These are phyloP conservation scores for Favolaschia claudopus DNA, from an alignment of 768 basidiomycete species.

Conservation along the genomic window DNA sequence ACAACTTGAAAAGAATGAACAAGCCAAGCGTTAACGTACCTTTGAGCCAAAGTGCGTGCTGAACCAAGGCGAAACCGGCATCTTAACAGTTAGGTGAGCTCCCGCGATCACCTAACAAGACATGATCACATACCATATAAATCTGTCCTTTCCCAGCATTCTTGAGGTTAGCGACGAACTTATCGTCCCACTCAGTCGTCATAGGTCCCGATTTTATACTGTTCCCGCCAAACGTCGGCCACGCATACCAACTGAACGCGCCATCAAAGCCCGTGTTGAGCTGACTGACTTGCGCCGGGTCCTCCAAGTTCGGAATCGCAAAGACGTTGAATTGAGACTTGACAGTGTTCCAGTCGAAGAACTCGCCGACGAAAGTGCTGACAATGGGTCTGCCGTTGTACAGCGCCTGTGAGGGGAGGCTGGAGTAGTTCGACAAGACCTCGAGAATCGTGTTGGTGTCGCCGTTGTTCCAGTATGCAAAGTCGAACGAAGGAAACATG, in stretches of 20 bases:
- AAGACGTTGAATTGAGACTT: conserved; percentile 25
- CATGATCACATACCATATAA: conserved; percentile 5
- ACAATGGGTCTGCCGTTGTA: conserved; percentile 46
- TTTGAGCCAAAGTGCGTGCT: conserved; percentile 21
- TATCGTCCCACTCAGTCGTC: conserved; percentile 11
- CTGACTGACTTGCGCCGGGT: conserved; percentile 24
- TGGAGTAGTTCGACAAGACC: conserved; percentile 45
- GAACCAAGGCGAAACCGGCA: conserved; percentile 50
- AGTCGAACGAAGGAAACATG: conserved; percentile 43
- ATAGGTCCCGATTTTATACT: conserved; percentile 16
- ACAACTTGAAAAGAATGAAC: no score
- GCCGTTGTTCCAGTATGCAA: conserved; percentile 40
- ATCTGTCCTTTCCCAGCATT: conserved; percentile 19
- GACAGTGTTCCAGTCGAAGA: conserved; percentile 42
- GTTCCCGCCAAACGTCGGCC: conserved; percentile 28
- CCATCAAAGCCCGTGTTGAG: conserved; percentile 33
- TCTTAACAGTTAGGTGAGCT: background rate
- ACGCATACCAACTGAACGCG: conserved; percentile 39
- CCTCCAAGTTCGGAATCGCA: conserved; percentile 35
- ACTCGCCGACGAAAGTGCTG: conserved; percentile 54
- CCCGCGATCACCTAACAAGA: background rate
- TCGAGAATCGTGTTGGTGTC: conserved; percentile 38
- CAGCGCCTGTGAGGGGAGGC: conserved; percentile 45
- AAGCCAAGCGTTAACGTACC: no score
- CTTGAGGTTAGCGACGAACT: background rate